These are phyloP conservation scores for Choricystis sp. DNA, from an alignment of 139 green algal species.

Conservation along the genomic window DNA sequence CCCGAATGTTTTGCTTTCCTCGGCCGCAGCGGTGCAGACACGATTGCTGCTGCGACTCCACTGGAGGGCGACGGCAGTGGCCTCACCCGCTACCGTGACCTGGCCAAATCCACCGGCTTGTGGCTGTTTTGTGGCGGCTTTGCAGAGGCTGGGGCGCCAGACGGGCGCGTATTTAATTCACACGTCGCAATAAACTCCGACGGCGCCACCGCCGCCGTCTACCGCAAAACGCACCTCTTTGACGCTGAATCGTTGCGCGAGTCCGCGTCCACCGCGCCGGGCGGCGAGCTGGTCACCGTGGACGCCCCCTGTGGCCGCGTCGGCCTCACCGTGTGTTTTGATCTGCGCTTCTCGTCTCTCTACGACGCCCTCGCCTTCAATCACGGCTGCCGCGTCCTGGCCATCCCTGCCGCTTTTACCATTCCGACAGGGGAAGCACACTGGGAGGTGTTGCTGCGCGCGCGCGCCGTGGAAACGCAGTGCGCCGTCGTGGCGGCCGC, in stretches of 20 bases:
- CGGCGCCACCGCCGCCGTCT: conserved; percentile 32
- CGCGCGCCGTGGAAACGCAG: conserved; percentile 86
- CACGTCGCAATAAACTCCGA: conserved; percentile 64
- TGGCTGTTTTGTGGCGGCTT: conserved; percentile 93
- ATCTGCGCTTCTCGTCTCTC: conserved; percentile 87
- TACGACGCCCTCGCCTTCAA: conserved; percentile 67
- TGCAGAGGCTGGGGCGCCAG: conserved; percentile 40
- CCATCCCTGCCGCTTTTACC: conserved; percentile 59
- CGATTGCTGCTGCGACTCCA: conserved; percentile 43
- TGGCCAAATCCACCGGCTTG: conserved; percentile 47
- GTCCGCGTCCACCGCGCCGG: conserved; percentile 2
- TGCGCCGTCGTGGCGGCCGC: conserved; percentile 82
- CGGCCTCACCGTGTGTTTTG: conserved; percentile 85
- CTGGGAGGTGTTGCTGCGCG: conserved; percentile 88
- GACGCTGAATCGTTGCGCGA: conserved; percentile 48
- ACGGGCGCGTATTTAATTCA: conserved; percentile 61
- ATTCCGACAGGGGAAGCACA: conserved; percentile 61
- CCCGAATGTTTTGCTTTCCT: not conserved
- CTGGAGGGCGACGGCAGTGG: conserved; percentile 48
- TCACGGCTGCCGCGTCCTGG: conserved; percentile 37
- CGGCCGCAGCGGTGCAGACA: not conserved
- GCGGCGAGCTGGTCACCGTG: conserved; percentile 33
- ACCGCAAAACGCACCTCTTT: conserved; percentile 83
- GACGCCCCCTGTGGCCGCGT: conserved; percentile 59
- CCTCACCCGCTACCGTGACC: conserved; percentile 49